A percentile compares a stretch with the other conserved stretches of the same genome.
phyloP scores from a whole-genome alignment of 768 basidiomycete genomes.

The Tylopilus subfusipes region DNA sequence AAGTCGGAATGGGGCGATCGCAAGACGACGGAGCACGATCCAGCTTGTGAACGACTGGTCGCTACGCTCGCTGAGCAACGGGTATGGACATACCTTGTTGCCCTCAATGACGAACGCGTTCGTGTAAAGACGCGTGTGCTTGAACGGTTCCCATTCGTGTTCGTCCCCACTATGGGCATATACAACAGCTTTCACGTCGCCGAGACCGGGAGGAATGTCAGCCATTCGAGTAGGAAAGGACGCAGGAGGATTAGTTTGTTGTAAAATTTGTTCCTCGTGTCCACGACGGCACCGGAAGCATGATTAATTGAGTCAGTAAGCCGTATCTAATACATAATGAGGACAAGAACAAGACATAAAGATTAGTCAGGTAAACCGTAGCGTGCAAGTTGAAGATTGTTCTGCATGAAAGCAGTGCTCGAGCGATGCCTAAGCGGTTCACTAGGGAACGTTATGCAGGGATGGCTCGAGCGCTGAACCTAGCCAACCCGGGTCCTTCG shows the following conservation, averaged over 20 bases:
- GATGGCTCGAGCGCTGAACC: not conserved
- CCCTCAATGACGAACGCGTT: constrained; percentile 65
- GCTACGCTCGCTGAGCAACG: not conserved
- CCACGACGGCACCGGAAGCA: not conserved
- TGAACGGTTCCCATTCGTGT: constrained; percentile 46
- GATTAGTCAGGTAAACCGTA: not conserved
- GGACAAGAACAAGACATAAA: not conserved
- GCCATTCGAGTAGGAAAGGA: constrained; percentile 10
- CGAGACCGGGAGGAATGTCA: constrained; percentile 42
- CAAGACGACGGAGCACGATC: not conserved
- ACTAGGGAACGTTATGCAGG: too few species aligned
- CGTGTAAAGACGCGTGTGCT: constrained; percentile 51
- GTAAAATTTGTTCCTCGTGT: not conserved
- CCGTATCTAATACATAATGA: constrained; percentile 14
- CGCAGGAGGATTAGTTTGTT: not conserved
- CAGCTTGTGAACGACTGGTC: not conserved
- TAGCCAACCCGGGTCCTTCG: constrained; percentile 21
- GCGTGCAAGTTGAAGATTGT: not conserved
- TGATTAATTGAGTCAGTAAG: not conserved
- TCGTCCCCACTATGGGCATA: constrained; percentile 40
- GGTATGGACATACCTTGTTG: constrained; percentile 37
- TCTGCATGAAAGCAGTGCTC: not conserved
- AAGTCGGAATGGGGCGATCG: not conserved
- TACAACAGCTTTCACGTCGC: constrained; percentile 21
- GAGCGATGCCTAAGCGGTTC: not conserved